Conservation (phyloP, 106 monocot genomes). For the Dendrobium chrysotoxum region DNA sequence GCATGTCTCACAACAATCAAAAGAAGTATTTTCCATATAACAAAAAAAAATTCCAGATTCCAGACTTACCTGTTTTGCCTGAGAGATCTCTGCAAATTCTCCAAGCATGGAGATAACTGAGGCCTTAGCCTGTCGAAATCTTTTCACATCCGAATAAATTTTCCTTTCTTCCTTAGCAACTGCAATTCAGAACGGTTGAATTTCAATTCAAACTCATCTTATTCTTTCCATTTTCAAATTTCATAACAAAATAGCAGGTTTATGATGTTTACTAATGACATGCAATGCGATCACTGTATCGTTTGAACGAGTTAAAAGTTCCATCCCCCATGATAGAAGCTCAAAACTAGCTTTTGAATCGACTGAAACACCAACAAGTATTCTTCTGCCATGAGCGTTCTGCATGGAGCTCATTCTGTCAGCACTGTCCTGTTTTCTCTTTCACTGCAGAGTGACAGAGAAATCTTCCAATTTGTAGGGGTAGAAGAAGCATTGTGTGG, state of each 20-base stretch:
- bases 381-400: slow-evolving; percentile 13
- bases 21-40: no score
- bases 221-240: no score
- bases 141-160: slow-evolving; percentile 11
- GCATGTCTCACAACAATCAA: no score
- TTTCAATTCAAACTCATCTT: not conserved
- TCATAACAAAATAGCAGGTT: not conserved
- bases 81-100: slow-evolving; percentile 32
- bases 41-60: no score
- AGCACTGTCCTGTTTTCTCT: slow-evolving; percentile 4
- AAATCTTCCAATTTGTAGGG: slow-evolving; percentile 13
- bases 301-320: slow-evolving; percentile 16
- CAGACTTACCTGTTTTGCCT: slow-evolving; percentile 34
- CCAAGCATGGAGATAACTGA: slow-evolving; percentile 55
- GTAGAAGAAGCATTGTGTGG: slow-evolving; percentile 15
- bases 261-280: slow-evolving; percentile 34
- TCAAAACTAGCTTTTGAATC: slow-evolving; percentile 15
- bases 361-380: slow-evolving; percentile 41
- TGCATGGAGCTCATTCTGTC: slow-evolving; percentile 28
- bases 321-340: slow-evolving; percentile 51
- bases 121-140: slow-evolving; percentile 35
- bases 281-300: slow-evolving; percentile 46
- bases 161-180: slow-evolving; percentile 29
- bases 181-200: not conserved
- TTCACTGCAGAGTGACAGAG: not conserved